Evolutionary conservation across 2,329 filamentous ascomycete species (phyloP), one percentile per base, ranked within the genome.

Genomic region (Colletotrichum sp.): DNA sequence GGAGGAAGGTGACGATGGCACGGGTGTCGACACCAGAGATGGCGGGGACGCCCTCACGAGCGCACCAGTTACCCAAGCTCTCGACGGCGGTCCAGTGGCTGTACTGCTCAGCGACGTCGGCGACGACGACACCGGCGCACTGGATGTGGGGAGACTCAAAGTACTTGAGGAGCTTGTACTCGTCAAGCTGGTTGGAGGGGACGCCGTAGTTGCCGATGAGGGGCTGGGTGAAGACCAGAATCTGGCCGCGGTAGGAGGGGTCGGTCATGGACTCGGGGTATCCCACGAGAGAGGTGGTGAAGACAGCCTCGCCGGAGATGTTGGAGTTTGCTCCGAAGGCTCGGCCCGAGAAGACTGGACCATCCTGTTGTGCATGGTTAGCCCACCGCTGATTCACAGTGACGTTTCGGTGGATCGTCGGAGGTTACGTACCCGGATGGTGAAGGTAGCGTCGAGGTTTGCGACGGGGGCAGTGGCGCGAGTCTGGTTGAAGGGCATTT

Each of bases 21-120:
- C 97, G 95, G 67, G 97, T 99, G 84, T 99, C 97, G 63, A 99
- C 97, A 68, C 97, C 97, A 59, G 96, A 96, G 84, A 98, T 98
- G 83, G 96, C 96, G 69, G 97, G 96, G 44, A 99, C 94, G 80
- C 97, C 97, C 88, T 98, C 97, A 75, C 96, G 94, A 79, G 96
- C 95, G 86, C 97, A 99, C 97, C 97, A 99, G 81, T 98, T 91
- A 79, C 94, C 91, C 82, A 99, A 88, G 82, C 95, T 96, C 90
- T 99, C 95, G 13, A 99, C 96, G 44, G 97, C 97, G 77, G 97
- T 98, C 97, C 97, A 99, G 85, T 99, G 97, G 86, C 96, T 98
- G 91, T 98, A 98, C 84, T 96, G 92, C 84, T 95, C 90, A 60
- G 97, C 96, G 78, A 96, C 96, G 84, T 99, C 97, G 81, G 96